Evolutionary conservation across 352 stramenopile species (phyloP), one percentile per base, ranked within the genome.

Genomic region (Pythium periplocum): DNA sequence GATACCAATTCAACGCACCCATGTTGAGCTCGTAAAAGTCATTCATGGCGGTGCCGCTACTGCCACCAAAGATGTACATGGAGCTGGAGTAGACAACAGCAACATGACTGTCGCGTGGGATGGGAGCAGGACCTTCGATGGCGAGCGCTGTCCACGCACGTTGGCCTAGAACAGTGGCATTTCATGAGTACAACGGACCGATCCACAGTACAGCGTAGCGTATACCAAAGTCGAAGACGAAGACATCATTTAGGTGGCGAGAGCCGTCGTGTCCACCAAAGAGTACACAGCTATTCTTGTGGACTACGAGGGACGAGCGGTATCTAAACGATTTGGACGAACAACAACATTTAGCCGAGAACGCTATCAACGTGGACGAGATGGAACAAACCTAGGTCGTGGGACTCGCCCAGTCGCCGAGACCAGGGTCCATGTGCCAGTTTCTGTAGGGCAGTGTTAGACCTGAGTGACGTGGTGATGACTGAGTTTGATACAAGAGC

Each of bases 191-290:
- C 37, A 45, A n/a, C n/a, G 33, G 31, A 6, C 43, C 30, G 12
- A 17, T 2, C 32, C 33, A 9, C 4, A 11, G 26, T 38, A 48
- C 40, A 17, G 10, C 63, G 10, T 62, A 12, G 7, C 38, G 12
- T 51, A 9, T 74, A 78, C 90, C 75, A 59, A 99, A 98, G 64
- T 99, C 91, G 73, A 98, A 99, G 1, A 98, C 73, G 69, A 98
- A 90, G 4, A 98, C 94, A 65, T 98, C 96, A 45, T 97, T 97
- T 17, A 99, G 75, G 65, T 99, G 96, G n/a, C 95, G 73, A 17
- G 94, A 98, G 0, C 97, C 97, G 66, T 99, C 96, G 69, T 99
- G 96, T 1, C 97, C 97, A 10, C 96, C 96, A 75, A 98, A 98
- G 5, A 99, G 71, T 61, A 98, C 73, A 51, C 81, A 97, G 55